Conservation (phyloP, 805 yeast species). For the Candida maltosa region DNA sequence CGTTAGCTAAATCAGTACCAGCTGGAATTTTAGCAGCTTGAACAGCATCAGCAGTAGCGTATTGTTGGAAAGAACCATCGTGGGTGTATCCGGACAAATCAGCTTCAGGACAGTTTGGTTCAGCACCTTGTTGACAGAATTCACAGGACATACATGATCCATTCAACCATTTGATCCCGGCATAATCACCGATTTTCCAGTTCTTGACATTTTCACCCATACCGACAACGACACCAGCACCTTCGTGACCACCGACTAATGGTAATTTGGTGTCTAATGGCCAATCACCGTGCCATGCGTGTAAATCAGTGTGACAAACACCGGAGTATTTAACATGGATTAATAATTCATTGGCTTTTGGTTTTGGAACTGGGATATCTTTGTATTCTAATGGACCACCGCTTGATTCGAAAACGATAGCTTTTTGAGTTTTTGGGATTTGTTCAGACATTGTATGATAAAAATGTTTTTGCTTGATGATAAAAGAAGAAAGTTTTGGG, state of each 20-base stretch:
- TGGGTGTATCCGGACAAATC: constrained; percentile 74
- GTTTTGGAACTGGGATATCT: constrained; percentile 41
- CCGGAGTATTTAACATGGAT: constrained; percentile 45
- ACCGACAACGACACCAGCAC: constrained; percentile 46
- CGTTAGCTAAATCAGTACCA: constrained; percentile 52
- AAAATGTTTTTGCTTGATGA: no score
- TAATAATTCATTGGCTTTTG: constrained; percentile 39
- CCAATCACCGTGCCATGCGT: constrained; percentile 49
- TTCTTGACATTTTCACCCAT: constrained; percentile 39
- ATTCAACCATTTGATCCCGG: constrained; percentile 46
- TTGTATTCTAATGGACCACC: constrained; percentile 41
- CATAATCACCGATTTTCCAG: constrained; percentile 42
- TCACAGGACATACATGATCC: constrained; percentile 43
- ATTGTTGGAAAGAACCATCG: constrained; percentile 68
- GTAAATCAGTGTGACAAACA: constrained; percentile 46
- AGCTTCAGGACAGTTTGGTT: constrained; percentile 60
- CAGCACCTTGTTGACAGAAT: constrained; percentile 38
- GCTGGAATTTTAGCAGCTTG: constrained; percentile 60
- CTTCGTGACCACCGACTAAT: constrained; percentile 47
- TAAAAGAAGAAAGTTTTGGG: no score
- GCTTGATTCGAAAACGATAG: constrained; percentile 39
- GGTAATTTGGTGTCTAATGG: constrained; percentile 44
- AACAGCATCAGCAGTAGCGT: constrained; percentile 62
- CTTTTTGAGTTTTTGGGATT: constrained; percentile 41
- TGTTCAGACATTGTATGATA: constrained; percentile 13